Conservation (phyloP, 2,329 filamentous ascomycete genomes). For the Graphilbum sp. region DNA sequence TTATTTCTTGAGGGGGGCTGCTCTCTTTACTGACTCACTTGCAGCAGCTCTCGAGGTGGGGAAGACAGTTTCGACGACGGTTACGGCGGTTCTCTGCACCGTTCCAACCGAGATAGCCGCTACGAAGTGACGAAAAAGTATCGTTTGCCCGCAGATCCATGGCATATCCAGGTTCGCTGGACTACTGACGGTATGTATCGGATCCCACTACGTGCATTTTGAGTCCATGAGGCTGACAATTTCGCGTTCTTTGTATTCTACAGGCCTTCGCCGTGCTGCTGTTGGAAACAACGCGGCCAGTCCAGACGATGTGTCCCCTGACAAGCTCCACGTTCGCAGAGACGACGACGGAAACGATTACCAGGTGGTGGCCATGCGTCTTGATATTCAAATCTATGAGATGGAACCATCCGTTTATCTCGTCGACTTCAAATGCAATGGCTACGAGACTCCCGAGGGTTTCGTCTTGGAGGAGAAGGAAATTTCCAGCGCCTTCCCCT, state of each 20-base stretch:
- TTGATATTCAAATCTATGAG: conserved; percentile 91
- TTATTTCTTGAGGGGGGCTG: background rate
- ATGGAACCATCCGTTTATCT: conserved; percentile 88
- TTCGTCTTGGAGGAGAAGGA: conserved; percentile 78
- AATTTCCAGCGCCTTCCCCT: conserved; percentile 87
- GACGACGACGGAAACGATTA: conserved; percentile 28
- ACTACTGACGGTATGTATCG: conserved; percentile 57
- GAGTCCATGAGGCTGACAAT: too few relatives aligned
- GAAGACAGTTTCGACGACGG: conserved; percentile 10
- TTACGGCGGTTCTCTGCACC: conserved; percentile 20
- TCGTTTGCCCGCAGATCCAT: conserved; percentile 79
- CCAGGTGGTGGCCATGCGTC: conserved; percentile 75
- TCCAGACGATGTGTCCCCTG: conserved; percentile 17
- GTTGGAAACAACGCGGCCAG: conserved; percentile 16
- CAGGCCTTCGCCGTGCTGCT: conserved; percentile 24
- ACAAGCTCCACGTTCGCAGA: conserved; percentile 25
- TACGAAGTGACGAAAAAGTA: conserved; percentile 48
- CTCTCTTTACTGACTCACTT: background rate
- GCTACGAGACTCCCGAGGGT: conserved; percentile 70
- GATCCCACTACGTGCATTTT: too few relatives aligned
- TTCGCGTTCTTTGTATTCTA: background rate
- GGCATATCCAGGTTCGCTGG: conserved; percentile 87
- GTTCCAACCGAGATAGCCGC: conserved; percentile 14
- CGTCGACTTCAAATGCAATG: conserved; percentile 96
- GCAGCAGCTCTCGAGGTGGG: conserved; percentile 2